These are phyloP conservation scores for Xerocomellus amylosporus DNA, from an alignment of 768 basidiomycete species.

Conservation along the genomic window DNA sequence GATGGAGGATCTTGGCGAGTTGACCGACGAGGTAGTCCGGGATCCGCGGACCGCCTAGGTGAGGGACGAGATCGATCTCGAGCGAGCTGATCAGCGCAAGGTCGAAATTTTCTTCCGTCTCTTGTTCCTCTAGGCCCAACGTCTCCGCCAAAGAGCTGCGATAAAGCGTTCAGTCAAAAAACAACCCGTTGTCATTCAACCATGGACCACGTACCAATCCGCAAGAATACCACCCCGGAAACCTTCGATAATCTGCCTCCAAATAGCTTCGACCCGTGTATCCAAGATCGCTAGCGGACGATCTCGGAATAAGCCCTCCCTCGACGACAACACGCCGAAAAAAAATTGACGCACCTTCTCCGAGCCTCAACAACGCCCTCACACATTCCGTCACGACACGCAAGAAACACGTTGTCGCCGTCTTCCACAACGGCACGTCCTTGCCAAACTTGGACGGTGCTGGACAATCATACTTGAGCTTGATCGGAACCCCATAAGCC, in stretches of 20 bases:
- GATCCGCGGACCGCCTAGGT: slow-evolving; percentile 64
- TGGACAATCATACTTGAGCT: slow-evolving; percentile 94
- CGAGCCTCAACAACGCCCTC: slow-evolving; percentile 48
- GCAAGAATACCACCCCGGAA: slow-evolving; percentile 80
- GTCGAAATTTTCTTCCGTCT: slow-evolving; percentile 83
- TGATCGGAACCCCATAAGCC: slow-evolving; percentile 90
- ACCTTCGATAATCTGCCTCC: slow-evolving; percentile 79
- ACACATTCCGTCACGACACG: slow-evolving; percentile 68
- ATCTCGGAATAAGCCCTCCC: neutral
- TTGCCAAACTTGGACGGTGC: slow-evolving; percentile 83
- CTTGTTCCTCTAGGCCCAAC: slow-evolving; percentile 63
- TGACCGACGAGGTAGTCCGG: slow-evolving; percentile 69
- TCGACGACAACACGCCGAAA: neutral
- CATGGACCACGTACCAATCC: slow-evolving; percentile 59
- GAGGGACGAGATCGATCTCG: slow-evolving; percentile 77
- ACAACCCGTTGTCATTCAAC: neutral
- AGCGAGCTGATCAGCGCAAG: slow-evolving; percentile 73
- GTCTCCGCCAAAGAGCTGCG: slow-evolving; percentile 54
- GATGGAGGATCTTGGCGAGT: slow-evolving; percentile 67
- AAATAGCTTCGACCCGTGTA: slow-evolving; percentile 75
- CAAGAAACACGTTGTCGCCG: slow-evolving; percentile 80
- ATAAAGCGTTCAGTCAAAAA: neutral
- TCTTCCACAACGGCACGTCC: slow-evolving; percentile 91
- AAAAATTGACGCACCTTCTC: slow-evolving; percentile 45
- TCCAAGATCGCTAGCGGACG: slow-evolving; percentile 48